Base-by-base conservation (phyloP, 1,139 yeast species). In the Saccharomyces hybrid region DNA sequence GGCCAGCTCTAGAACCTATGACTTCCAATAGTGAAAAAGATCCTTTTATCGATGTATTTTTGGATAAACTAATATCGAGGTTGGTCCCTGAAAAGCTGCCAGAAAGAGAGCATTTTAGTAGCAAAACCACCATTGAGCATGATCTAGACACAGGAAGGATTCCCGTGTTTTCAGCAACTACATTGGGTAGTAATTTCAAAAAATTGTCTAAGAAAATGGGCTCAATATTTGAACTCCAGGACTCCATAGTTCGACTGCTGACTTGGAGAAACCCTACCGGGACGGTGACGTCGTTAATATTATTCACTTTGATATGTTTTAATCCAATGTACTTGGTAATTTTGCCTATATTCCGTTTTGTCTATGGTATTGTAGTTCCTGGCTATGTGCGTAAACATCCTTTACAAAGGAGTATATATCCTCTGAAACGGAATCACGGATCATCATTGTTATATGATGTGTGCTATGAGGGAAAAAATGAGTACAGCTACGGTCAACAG, bases 371-470 rank as follows among this genome's bases (percentile, higher is more conserved):
- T 1, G 75, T 89, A 72, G 73, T 85, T 1, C 93, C 95, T 0
- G 89, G 88, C 1, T 90, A 84, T 64, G 73, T 81, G 23, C 75
- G 78, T 53, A 75, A 89, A 53, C 96, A 89, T 66, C 96, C 91
- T 0, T 73, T 81, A 61, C 71, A 75, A 29, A 71, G 73, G 11
- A 76, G 78, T 0, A 73, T 74, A 28, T 72, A 81, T 20, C 61
- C 71, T 2, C 71, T 72, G 20, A 77, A 78, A 20, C 75, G 75
- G 57, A 73, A 69, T 28, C 71, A 85, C 51, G 89, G 89, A 0
- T 83, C 80, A 53, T 77, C 85, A 0, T 65, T 83, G 6, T 69
- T 83, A 56, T 78, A 77, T 16, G 80, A 76, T 57, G 71, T 82
- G 47, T 72, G 75, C 16, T 76, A 76, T n/a, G 69, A 77, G 1